Evolutionary conservation across 1,284 basidiomycete genomes (phyloP).

Genomic region (Moesziomyces antarcticus): DNA sequence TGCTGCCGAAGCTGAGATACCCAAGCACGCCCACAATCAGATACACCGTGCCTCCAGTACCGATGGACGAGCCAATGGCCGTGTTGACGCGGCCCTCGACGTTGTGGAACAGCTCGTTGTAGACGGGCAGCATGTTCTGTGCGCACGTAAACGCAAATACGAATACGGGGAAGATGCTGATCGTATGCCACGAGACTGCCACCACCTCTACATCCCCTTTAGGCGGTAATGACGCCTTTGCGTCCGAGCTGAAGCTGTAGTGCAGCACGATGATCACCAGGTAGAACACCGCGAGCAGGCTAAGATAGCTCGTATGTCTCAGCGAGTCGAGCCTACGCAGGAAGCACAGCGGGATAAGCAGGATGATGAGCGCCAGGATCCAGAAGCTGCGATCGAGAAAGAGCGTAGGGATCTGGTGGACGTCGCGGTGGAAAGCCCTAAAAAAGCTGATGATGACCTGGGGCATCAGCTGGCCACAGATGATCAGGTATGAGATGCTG

Average conservation of each 20-base stretch:
- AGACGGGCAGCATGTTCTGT: slow-evolving; percentile 74
- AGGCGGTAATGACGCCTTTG: slow-evolving; percentile 46
- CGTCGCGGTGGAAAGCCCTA: slow-evolving; percentile 40
- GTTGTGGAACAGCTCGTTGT: slow-evolving; percentile 88
- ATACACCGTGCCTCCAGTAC: slow-evolving; percentile 69
- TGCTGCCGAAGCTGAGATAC: slow-evolving; percentile 93
- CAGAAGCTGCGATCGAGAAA: slow-evolving; percentile 80
- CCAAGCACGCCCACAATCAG: slow-evolving; percentile 74
- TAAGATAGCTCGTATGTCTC: slow-evolving; percentile 83
- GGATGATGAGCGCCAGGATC: slow-evolving; percentile 83
- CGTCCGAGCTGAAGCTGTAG: slow-evolving; percentile 51
- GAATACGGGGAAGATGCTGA: slow-evolving; percentile 86
- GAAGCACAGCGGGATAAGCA: slow-evolving; percentile 88
- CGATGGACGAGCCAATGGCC: slow-evolving; percentile 87
- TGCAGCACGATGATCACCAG: slow-evolving; percentile 67
- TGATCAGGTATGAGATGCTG: slow-evolving; percentile 79
- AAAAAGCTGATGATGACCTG: slow-evolving; percentile 86
- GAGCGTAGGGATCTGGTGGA: slow-evolving; percentile 49
- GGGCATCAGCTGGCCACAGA: slow-evolving; percentile 77
- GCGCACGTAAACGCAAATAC: slow-evolving; percentile 78
- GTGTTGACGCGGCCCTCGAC: slow-evolving; percentile 84
- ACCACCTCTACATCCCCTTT: slow-evolving; percentile 51
- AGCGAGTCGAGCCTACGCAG: slow-evolving; percentile 78
- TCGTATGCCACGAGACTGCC: slow-evolving; percentile 75
- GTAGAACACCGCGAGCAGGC: slow-evolving; percentile 79